A percentile compares a stretch with the other conserved stretches of the same genome.
phyloP scores from a whole-genome alignment of 768 basidiomycete genomes.

The Tulasnella sp. region DNA sequence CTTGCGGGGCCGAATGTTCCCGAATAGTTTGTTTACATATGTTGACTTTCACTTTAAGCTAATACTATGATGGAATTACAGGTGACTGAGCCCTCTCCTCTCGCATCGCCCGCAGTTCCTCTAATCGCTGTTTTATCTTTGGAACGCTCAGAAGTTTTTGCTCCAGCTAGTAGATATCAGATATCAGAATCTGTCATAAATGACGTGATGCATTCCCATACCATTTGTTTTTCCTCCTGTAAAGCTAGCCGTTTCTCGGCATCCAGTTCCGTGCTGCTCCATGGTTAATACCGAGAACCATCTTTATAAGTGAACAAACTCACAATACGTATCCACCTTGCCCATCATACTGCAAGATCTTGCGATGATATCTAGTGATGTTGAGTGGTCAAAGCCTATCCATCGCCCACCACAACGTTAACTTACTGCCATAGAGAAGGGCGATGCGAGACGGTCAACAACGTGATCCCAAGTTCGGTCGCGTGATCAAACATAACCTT shows the following conservation, averaged over 20 bases:
- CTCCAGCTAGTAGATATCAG: constrained; percentile 38
- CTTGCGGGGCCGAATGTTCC: no score
- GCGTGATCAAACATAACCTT: constrained; percentile 92
- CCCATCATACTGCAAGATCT: constrained; percentile 85
- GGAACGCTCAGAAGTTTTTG: constrained; percentile 81
- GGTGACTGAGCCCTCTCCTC: constrained; percentile 20
- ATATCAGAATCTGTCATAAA: no score
- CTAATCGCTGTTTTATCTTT: constrained; percentile 63
- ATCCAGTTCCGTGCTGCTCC: constrained; percentile 65
- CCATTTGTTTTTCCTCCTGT: constrained; percentile 84
- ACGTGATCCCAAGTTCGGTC: constrained; percentile 72
- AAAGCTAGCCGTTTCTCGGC: constrained; percentile 79
- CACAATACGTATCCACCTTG: constrained; percentile 93
- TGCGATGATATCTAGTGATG: constrained; percentile 48
- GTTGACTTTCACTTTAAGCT: no score
- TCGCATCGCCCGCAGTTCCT: constrained; percentile 43
- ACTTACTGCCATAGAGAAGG: constrained; percentile 76
- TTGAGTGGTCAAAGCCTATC: background rate
- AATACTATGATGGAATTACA: background rate
- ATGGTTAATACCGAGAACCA: constrained; percentile 5
- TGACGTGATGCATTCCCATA: no score
- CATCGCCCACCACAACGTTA: background rate
- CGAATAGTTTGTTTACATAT: no score
- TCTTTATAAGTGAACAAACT: constrained; percentile 24
- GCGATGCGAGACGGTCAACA: constrained; percentile 89